Evolutionary conservation across 192 early-diverging fungal genomes (phyloP).

Genomic region (Backusella parvicylindrica): DNA sequence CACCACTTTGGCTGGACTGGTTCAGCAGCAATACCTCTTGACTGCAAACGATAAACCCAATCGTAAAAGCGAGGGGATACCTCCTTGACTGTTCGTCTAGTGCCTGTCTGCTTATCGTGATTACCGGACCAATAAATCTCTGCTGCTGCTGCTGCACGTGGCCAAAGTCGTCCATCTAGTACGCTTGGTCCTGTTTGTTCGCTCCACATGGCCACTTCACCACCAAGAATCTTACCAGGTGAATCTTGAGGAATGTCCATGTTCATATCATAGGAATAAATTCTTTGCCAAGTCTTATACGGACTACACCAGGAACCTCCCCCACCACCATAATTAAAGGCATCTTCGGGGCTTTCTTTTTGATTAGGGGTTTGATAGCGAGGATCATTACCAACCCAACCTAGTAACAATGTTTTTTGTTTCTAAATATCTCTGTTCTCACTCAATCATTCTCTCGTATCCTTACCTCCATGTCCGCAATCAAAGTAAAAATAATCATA

Average conservation of each 20-base stretch:
- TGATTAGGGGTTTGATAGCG: conserved; percentile 44
- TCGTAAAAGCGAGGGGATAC: conserved; percentile 56
- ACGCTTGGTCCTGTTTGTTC: conserved; percentile 57
- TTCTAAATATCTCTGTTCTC: background rate
- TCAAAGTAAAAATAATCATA: conserved; percentile 68
- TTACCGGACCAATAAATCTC: conserved; percentile 72
- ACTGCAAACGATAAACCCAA: conserved; percentile 66
- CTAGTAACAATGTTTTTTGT: background rate
- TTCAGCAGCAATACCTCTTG: conserved; percentile 59
- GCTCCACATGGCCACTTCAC: conserved; percentile 67
- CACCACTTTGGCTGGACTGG: conserved; percentile 60
- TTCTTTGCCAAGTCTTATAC: conserved; percentile 71
- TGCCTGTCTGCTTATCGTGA: conserved; percentile 36
- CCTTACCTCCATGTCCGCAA: conserved; percentile 60
- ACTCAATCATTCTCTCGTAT: background rate
- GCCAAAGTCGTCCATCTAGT: conserved; percentile 66
- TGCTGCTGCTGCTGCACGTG: conserved; percentile 61
- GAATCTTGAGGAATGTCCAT: conserved; percentile 42
- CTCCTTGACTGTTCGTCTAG: conserved; percentile 32
- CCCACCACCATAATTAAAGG: conserved; percentile 39
- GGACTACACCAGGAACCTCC: conserved; percentile 72
- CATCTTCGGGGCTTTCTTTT: conserved; percentile 14
- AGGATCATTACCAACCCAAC: conserved; percentile 61
- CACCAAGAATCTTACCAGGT: conserved; percentile 61
- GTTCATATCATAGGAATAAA: conserved; percentile 64